Base-by-base conservation (phyloP, 495 filamentous ascomycete species). In the Staphylotrichum tortipilum region DNA sequence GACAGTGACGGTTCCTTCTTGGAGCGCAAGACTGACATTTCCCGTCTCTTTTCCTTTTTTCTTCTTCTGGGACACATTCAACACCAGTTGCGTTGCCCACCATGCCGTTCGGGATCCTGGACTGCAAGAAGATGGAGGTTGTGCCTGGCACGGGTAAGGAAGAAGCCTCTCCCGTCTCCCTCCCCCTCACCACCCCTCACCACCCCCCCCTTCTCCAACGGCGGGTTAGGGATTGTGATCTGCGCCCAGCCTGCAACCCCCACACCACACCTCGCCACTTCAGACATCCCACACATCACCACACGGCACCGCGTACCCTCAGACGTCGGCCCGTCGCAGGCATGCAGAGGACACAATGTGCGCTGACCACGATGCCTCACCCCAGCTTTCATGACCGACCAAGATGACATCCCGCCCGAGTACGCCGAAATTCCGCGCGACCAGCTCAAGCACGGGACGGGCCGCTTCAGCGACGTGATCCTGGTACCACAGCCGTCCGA, bases 401-500 rank as follows among this genome's bases (percentile, higher is more conserved):
- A 72, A 37, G 59, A 55, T 28, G 72, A 74, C 39, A 44, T 73
- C 17, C 70, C 71, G 11, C 58, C 58, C n/a, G 70, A 73, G 49
- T 72, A 71, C 47, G 54, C 59, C 42, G 47, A 57, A 17, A 57
- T 74, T 39, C 66, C 69, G 12, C 63, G 63, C 38, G 64, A 70
- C 7, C 46, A 64, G 4, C 65, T 78, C 14, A 79, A 78, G 58
- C 74, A 75, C 52, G 74, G 67, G 19, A 72, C 60, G 6, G 75
- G 75, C 6, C 65, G 69, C 37, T 57, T 68, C 38, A 63, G 65
- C 0, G 55, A 75, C 52, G 61, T 79, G 11, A 71, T 79, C 34
- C 63, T 80, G 30, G 68, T 76, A 24, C 76, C 77, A 10, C 77
- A 80, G 56, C 77, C 77, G 15, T 73, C 69, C 11, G 68, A 77